These are phyloP conservation scores for Coemansia asiatica DNA, from an alignment of 192 early-diverging fungal species.

Conservation along the genomic window DNA sequence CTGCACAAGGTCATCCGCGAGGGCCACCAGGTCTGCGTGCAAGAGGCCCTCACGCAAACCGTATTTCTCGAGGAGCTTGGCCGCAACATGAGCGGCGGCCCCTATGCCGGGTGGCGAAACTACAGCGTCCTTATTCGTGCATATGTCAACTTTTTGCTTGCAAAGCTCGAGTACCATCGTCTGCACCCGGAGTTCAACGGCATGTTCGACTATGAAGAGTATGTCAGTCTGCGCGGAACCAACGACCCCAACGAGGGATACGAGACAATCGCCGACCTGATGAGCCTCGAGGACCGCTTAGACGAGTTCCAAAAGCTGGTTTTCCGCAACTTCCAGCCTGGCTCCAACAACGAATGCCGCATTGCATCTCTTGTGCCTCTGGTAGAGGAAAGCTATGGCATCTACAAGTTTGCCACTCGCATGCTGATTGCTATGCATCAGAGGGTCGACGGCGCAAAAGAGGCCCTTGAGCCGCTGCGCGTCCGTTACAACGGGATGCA, in stretches of 20 bases:
- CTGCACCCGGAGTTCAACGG: slow-evolving; percentile 91
- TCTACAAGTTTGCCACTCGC: slow-evolving; percentile 92
- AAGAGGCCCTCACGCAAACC: slow-evolving; percentile 78
- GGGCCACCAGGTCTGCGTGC: slow-evolving; percentile 81
- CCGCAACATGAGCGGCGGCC: slow-evolving; percentile 35
- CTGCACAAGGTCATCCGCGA: slow-evolving; percentile 94
- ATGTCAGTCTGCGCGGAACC: slow-evolving; percentile 86
- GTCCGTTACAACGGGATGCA: slow-evolving; percentile 84
- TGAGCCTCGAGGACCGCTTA: slow-evolving; percentile 88
- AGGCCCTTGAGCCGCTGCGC: slow-evolving; percentile 85
- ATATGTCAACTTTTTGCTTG: slow-evolving; percentile 85
- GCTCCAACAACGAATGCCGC: slow-evolving; percentile 90
- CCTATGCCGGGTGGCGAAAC: slow-evolving; percentile 49
- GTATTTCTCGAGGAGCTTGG: slow-evolving; percentile 80
- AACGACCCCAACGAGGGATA: slow-evolving; percentile 99
- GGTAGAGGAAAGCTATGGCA: slow-evolving; percentile 91
- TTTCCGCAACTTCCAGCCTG: slow-evolving; percentile 77
- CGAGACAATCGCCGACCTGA: slow-evolving; percentile 93
- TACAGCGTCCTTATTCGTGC: slow-evolving; percentile 86
- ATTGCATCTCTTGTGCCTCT: slow-evolving; percentile 95
- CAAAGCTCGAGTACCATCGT: slow-evolving; percentile 91
- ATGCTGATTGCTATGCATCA: slow-evolving; percentile 96
- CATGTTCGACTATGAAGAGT: slow-evolving; percentile 97
- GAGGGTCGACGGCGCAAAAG: slow-evolving; percentile 62
- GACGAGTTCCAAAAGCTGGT: slow-evolving; percentile 90